A percentile compares a stretch with the other conserved stretches of the same genome.
These are phyloP conservation scores for Elasticomyces elasticus DNA, from an alignment of 495 filamentous ascomycete genomes.

Conservation along the genomic window DNA sequence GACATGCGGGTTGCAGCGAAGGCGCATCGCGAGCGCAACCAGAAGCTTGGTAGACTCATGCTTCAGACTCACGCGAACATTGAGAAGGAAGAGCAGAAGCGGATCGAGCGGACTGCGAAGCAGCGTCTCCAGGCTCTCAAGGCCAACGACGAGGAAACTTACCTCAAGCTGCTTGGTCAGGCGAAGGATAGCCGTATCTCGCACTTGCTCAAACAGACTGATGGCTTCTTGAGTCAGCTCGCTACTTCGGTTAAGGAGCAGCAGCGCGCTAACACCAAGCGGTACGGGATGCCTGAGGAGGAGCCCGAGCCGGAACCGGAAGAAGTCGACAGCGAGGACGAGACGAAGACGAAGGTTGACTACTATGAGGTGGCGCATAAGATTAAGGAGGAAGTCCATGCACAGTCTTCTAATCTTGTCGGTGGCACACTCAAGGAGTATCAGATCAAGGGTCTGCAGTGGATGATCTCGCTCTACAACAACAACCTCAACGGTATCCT, in stretches of 20 bases:
- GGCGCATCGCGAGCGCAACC: slow-evolving; percentile 56
- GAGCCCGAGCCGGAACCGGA: slow-evolving; percentile 38
- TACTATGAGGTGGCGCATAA: slow-evolving; percentile 98
- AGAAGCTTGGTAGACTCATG: slow-evolving; percentile 84
- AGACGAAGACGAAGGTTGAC: slow-evolving; percentile 67
- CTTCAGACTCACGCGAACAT: slow-evolving; percentile 81
- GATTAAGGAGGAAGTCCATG: slow-evolving; percentile 78
- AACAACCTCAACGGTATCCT: slow-evolving; percentile 98
- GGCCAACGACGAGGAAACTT: slow-evolving; percentile 97
- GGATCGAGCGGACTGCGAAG: slow-evolving; percentile 91
- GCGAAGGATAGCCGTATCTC: slow-evolving; percentile 99
- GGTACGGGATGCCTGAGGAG: slow-evolving; percentile 59
- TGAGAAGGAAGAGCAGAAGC: slow-evolving; percentile 97
- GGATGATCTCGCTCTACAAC: slow-evolving; percentile 99
- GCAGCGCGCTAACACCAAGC: slow-evolving; percentile 69
- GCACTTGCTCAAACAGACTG: slow-evolving; percentile 88
- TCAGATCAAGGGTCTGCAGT: slow-evolving; percentile 94
- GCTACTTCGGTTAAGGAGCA: slow-evolving; percentile 85
- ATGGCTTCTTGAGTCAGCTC: slow-evolving; percentile 92
- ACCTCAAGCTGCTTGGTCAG: slow-evolving; percentile 90
- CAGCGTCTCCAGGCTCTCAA: slow-evolving; percentile 98
- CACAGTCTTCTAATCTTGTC: slow-evolving; percentile 74
- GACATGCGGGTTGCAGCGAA: slow-evolving; percentile 51
- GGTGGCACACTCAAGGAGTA: slow-evolving; percentile 94
- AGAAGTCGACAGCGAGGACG: slow-evolving; percentile 61